Conservation (phyloP, 2,329 filamentous ascomycete species). For the Penicillium nordicum region DNA sequence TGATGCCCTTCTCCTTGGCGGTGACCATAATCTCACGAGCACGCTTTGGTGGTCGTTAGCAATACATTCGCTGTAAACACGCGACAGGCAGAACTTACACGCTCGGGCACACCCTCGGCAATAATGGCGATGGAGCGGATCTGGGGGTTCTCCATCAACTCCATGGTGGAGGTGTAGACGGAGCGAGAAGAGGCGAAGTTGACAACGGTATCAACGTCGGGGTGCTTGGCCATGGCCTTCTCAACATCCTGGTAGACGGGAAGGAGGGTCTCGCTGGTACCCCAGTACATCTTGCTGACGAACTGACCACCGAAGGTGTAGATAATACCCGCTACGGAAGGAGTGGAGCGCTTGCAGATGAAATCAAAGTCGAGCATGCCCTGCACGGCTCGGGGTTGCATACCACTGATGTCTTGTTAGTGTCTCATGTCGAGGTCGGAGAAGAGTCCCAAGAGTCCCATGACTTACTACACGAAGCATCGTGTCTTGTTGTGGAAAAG, state of each 20-base stretch:
- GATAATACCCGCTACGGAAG: slow-evolving; percentile 98
- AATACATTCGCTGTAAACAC: not conserved
- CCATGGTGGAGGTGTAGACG: slow-evolving; percentile 98
- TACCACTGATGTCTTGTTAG: slow-evolving; percentile 57
- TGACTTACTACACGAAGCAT: slow-evolving; percentile 91
- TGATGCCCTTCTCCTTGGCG: slow-evolving; percentile 97
- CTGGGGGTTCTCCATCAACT: slow-evolving; percentile 94
- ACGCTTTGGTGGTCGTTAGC: slow-evolving; percentile 54
- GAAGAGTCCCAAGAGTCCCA: not conserved
- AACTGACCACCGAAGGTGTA: slow-evolving; percentile 99
- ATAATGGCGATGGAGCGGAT: slow-evolving; percentile 99
- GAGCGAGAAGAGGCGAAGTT: slow-evolving; percentile 99
- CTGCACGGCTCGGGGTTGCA: slow-evolving; percentile 90
- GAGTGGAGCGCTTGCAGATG: slow-evolving; percentile 98
- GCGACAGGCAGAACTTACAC: slow-evolving; percentile 54
- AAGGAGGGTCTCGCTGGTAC: slow-evolving; percentile 96
- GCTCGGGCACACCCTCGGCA: slow-evolving; percentile 97
- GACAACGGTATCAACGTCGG: slow-evolving; percentile 94
- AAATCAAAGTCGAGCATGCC: slow-evolving; percentile 99
- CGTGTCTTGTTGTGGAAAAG: slow-evolving; percentile 99
- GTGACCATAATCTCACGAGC: slow-evolving; percentile 97
- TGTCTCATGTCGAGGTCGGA: not conserved
- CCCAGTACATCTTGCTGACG: slow-evolving; percentile 99
- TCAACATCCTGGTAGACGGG: slow-evolving; percentile 94
- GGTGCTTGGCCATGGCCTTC: slow-evolving; percentile 95